phyloP scores from a whole-genome alignment of 1,139 yeast species.

The Yamadazyma epiphylla region DNA sequence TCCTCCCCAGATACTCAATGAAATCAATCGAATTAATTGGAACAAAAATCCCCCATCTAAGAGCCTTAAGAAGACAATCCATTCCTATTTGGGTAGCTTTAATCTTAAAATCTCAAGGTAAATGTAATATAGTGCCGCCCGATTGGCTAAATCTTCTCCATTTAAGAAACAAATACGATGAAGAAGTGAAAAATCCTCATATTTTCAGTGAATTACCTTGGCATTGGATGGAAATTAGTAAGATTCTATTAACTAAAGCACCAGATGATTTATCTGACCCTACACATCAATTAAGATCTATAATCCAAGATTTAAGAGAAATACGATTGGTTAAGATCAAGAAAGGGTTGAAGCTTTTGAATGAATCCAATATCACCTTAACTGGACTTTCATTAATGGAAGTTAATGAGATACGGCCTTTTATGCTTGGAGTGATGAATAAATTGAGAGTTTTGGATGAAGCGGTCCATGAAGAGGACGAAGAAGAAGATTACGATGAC shows the following conservation, averaged over 20 bases:
- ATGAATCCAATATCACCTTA: constrained; percentile 79
- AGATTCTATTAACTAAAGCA: constrained; percentile 62
- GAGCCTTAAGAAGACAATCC: constrained; percentile 66
- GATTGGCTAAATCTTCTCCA: constrained; percentile 70
- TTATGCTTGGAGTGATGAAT: constrained; percentile 76
- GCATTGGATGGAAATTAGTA: constrained; percentile 84
- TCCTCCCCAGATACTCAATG: constrained; percentile 74
- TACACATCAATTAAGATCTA: constrained; percentile 57
- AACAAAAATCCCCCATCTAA: constrained; percentile 46
- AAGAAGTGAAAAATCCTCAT: constrained; percentile 55
- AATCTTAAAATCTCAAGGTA: constrained; percentile 74
- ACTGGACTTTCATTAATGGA: constrained; percentile 82
- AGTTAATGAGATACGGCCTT: constrained; percentile 83
- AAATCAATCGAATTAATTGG: constrained; percentile 63
- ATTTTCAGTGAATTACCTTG: constrained; percentile 74
- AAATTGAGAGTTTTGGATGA: constrained; percentile 56
- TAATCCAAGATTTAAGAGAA: constrained; percentile 82
- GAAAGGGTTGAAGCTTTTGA: constrained; percentile 71
- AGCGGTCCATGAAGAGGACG: constrained; percentile 24
- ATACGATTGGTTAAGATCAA: constrained; percentile 77
- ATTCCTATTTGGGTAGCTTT: constrained; percentile 91
- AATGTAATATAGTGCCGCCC: constrained; percentile 85
- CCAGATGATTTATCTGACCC: constrained; percentile 73
- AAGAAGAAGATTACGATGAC: constrained; percentile 13
- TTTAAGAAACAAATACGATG: constrained; percentile 59